phyloP scores from a whole-genome alignment of 1,284 basidiomycete species.

The Phellinidium pouzarii region DNA sequence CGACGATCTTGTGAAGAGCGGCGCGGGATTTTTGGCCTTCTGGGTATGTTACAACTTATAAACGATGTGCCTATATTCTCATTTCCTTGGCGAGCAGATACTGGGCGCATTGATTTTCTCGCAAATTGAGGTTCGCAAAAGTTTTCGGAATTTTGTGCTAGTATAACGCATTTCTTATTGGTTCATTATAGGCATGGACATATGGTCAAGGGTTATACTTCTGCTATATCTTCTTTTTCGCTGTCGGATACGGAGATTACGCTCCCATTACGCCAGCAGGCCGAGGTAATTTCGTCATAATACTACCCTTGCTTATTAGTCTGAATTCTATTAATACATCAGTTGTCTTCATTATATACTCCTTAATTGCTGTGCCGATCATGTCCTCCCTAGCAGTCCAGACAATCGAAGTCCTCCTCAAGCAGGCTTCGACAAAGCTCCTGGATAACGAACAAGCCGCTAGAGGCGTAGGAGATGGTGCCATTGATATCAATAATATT shows the following conservation, averaged over 20 bases:
- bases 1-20: conserved; percentile 2
- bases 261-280: conserved; percentile 17
- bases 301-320: no score
- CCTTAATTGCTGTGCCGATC: conserved; percentile 18
- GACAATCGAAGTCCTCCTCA: conserved; percentile 16
- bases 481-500: not conserved
- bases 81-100: no score
- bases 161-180: not conserved
- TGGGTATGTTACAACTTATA: no score
- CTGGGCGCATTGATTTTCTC: conserved; percentile 18
- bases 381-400: conserved; percentile 19
- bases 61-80: no score
- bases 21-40: conserved; percentile 14
- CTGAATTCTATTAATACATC: no score
- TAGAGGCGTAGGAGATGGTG: not conserved
- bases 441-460: conserved; percentile 5
- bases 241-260: conserved; percentile 19
- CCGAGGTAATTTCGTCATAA: conserved; percentile 7
- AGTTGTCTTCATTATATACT: conserved; percentile 19
- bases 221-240: conserved; percentile 19
- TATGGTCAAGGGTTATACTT: conserved; percentile 19
- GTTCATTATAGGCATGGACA: conserved; percentile 14
- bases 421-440: not conserved
- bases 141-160: not conserved
- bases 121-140: conserved; percentile 17